Evolutionary conservation across 2,329 filamentous ascomycete genomes (phyloP), one percentile per base, ranked within the genome.

Genomic region (Aciculosporium take): DNA sequence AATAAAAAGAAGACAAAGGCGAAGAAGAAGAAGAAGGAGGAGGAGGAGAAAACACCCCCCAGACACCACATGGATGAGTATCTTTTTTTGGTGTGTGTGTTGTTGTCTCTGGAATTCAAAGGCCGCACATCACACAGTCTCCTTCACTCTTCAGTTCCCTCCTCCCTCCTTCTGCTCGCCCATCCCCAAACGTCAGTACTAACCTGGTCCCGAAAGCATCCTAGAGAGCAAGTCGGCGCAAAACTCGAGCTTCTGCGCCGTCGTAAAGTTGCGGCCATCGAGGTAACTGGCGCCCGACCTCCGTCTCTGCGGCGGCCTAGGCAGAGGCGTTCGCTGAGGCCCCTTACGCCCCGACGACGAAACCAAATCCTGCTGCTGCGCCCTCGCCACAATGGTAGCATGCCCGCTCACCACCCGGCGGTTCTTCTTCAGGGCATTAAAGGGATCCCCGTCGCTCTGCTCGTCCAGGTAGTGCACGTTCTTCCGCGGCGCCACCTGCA

Each of bases 171-270:
- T n/a, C n/a, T n/a, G n/a, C n/a, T n/a, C n/a, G n/a, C n/a, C n/a
- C n/a, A n/a, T n/a, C n/a, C n/a, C n/a, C n/a, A n/a, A n/a, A n/a
- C n/a, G n/a, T n/a, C n/a, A n/a, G 2, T 17, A 45, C 57, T 48
- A 62, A 74, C 72, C 72, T 45, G 76, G 75, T 0, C 74, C 75
- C 2, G 71, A 74, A 0, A 79, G 60, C 76, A 80, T 80, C 24
- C 74, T 65, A 1, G 62, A 63, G 37, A 79, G 53, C 1, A 79
- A 60, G 46, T 78, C 72, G 3, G 67, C 59, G 48, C 76, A 79
- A 51, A 76, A 79, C 8, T 66, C 65, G 15, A 79, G 56, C 52
- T 76, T 77, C 48, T 62, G 60, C 4, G 55, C 45, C 7, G 59
- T 60, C 8, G 59, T 58, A 24, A 62, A 62, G 1, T 53, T 48